Evolutionary conservation across 2,329 filamentous ascomycete species (phyloP).

Genomic region (Fusarium napiforme): DNA sequence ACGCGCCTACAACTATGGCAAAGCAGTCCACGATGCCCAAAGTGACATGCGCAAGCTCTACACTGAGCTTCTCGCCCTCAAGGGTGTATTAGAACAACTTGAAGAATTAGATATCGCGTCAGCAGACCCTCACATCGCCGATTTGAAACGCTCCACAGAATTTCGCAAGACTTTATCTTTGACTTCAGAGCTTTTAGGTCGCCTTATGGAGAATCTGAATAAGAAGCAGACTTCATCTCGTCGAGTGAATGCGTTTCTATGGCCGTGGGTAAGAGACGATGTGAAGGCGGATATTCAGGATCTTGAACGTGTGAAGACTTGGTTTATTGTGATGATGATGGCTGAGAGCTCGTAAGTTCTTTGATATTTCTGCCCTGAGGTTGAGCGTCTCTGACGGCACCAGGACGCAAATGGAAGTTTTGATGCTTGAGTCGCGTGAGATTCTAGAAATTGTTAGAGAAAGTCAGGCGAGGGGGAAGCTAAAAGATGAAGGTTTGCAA

Average conservation of each 20-base stretch:
- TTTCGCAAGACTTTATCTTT: neutral
- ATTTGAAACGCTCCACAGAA: accelerated
- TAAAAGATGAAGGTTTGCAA: neutral
- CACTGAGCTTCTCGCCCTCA: neutral
- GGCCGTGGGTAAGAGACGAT: neutral
- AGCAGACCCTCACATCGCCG: neutral
- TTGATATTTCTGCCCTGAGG: accelerated
- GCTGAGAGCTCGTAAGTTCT: neutral
- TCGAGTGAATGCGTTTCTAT: neutral
- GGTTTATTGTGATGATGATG: neutral
- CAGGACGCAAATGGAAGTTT: neutral
- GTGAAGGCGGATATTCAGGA: neutral
- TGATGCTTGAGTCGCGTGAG: neutral
- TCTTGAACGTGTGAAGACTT: neutral
- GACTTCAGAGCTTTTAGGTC: neutral
- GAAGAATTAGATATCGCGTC: accelerated
- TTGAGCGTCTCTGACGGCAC: accelerated
- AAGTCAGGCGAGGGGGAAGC: neutral
- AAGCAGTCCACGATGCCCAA: neutral
- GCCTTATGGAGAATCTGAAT: neutral
- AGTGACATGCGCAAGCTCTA: neutral
- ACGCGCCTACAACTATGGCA: neutral
- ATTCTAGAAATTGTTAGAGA: neutral
- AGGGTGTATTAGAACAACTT: accelerated
- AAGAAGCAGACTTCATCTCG: neutral